Evolutionary conservation across 2,329 filamentous ascomycete species (phyloP).

Genomic region (Chaetomium olivaceum): DNA sequence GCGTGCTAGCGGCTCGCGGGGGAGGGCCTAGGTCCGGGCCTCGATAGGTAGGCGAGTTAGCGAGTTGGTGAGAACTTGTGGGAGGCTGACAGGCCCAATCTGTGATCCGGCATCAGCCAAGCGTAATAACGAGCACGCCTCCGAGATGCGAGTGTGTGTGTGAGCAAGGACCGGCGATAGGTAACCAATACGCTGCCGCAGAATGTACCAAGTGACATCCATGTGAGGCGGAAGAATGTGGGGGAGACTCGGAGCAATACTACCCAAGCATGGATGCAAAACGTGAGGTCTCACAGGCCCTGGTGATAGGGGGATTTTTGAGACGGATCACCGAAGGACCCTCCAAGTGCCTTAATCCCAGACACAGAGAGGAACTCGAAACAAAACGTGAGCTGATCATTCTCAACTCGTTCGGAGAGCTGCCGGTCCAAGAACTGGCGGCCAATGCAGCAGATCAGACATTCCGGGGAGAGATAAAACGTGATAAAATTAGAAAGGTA

Average conservation of each 20-base stretch:
- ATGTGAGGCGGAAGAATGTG: conserved; percentile 12
- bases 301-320: conserved; percentile 25
- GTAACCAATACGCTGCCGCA: not conserved
- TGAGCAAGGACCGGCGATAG: not conserved
- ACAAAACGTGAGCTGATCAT: conserved; percentile 29
- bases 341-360: conserved; percentile 12
- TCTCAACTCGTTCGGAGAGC: conserved; percentile 18
- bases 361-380: conserved; percentile 21
- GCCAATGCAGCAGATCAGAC: conserved; percentile 20
- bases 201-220: not conserved
- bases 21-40: conserved; percentile 24
- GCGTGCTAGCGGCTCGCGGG: conserved; percentile 25
- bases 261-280: conserved; percentile 28
- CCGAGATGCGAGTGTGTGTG: conserved; percentile 1
- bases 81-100: conserved; percentile 6
- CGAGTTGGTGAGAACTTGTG: conserved; percentile 2
- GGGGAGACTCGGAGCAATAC: conserved; percentile 21
- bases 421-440: conserved; percentile 7
- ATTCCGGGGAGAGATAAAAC: not conserved
- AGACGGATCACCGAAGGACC: conserved; percentile 26
- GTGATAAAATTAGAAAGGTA: not conserved
- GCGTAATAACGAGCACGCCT: conserved; percentile 2
- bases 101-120: conserved; percentile 18
- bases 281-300: conserved; percentile 25
- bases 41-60: conserved; percentile 24